These are phyloP conservation scores for Geotrichum candidum DNA, from an alignment of 1,139 yeast species.

Conservation along the genomic window DNA sequence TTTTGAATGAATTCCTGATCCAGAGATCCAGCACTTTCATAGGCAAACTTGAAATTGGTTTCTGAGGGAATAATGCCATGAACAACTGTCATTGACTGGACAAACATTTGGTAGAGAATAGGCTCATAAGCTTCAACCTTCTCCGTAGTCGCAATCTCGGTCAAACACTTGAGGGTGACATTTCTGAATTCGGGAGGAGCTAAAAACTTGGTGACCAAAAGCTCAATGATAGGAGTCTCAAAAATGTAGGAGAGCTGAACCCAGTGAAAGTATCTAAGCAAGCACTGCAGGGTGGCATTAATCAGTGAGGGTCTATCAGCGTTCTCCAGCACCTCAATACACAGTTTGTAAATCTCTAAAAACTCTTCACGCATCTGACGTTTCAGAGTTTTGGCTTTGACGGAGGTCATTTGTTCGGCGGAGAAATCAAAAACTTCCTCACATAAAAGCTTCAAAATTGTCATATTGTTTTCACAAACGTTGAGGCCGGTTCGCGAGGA, in stretches of 20 bases:
- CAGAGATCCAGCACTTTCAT: slow-evolving; percentile 65
- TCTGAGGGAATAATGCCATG: slow-evolving; percentile 65
- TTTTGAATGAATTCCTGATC: slow-evolving; percentile 96
- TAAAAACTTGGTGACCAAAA: slow-evolving; percentile 70
- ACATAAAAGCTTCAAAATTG: slow-evolving; percentile 75
- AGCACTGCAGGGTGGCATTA: slow-evolving; percentile 75
- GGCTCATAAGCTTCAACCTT: slow-evolving; percentile 55
- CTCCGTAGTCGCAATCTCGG: slow-evolving; percentile 73
- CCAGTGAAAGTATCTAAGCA: slow-evolving; percentile 88
- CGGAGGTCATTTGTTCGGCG: slow-evolving; percentile 93
- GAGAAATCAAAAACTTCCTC: slow-evolving; percentile 96
- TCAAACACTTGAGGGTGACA: slow-evolving; percentile 80
- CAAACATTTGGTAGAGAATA: slow-evolving; percentile 60
- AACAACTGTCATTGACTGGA: slow-evolving; percentile 66
- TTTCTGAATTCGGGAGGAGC: slow-evolving; percentile 78
- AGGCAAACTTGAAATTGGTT: slow-evolving; percentile 67
- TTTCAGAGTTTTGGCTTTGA: slow-evolving; percentile 79
- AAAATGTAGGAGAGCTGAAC: slow-evolving; percentile 85
- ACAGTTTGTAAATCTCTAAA: slow-evolving; percentile 84
- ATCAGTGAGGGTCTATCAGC: slow-evolving; percentile 80
- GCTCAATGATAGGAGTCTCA: slow-evolving; percentile 71
- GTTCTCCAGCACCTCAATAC: slow-evolving; percentile 88
- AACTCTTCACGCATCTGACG: slow-evolving; percentile 84
- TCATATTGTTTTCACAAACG: slow-evolving; percentile 97
- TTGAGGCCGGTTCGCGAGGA: slow-evolving; percentile 82